Evolutionary conservation across 1,284 basidiomycete genomes (phyloP), one percentile per base, ranked within the genome.

Genomic region (Moesziomyces parantarcticus): DNA sequence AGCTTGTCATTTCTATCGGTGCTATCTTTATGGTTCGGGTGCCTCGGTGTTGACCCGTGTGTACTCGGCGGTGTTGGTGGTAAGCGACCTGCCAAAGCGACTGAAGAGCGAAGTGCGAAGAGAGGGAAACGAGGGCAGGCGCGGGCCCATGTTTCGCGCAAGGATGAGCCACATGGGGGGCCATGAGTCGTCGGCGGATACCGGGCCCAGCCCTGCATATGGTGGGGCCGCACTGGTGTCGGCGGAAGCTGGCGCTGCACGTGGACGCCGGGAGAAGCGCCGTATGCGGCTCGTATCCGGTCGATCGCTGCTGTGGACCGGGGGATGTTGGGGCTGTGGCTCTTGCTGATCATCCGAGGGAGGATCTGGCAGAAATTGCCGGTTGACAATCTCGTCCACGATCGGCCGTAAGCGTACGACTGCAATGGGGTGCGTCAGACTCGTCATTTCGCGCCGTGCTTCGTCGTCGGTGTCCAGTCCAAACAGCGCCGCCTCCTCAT

Each of bases 151-250:
- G 44, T 74, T 74, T 22, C 71, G 58, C 3, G 61, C 71, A 23
- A 74, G 34, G 47, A 69, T 56, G 36, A 74, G 47, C 71, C 65
- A 74, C 71, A 69, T 65, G 25, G 71, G 65, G 14, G 71, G 65
- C 65, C 65, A 69, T 0, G 62, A 62, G 48, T 65, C 45, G 56
- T 71, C 63, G 11, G 55, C 58, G 6, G 68, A 66, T 1, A 60
- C 59, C 2, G 51, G 47, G 13, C 65, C 59, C 22, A 62, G 32
- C 5, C 65, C 65, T 14, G 26, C 22, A 16, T 50, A 48, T 2
- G 55, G 26, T 5, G 39, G 40, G 7, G 45, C 25, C 8, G 34
- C 47, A 20, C 39, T 3, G 18, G n/a, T 14, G 18, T n/a, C 34
- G 46, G 25, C 14, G 40, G 22, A 10, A 16, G 44, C n/a, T 20